Evolutionary conservation across 306 rosid genomes (phyloP), one percentile per base, ranked within the genome.

Genomic region (Vigna radiata): DNA sequence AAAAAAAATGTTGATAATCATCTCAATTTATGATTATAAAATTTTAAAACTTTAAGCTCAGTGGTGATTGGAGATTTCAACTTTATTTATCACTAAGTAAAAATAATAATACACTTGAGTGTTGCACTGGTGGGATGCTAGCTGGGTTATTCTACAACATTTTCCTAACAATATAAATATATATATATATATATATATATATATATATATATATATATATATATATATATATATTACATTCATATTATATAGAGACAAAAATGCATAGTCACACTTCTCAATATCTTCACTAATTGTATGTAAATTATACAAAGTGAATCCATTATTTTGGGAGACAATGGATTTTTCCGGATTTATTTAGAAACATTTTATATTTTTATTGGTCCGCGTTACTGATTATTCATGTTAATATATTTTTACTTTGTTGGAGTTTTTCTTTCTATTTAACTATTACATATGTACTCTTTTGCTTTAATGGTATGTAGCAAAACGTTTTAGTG

Each of bases 81-180:
- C 67, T 55, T 55, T 72, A 39, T 39, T 25, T 41, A 73, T 73
- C 59, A 73, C 78, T 59, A 47, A 13, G 15, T 59, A 6, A 44
- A 29, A 27, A 12, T 59, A 44, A 56, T 23, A 59, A 44, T 58
- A n/a, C 62, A 73, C 33, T 15, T 33, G 14, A 27, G 23, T 74
- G 69, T 73, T 73, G 63, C 68, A 43, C n/a, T 19, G 16, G 48
- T 60, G 59, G 58, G 54, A 73, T 56, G 53, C 77, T 8, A 9
- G 17, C 43, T 43, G 27, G 60, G 47, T 43, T 73, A 73, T 21
- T 41, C 12, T 2, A 19, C 29, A 23, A 41, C 68, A 73, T 73
- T 73, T 56, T 56, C 25, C 17, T 8, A 19, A 13, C 53, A 72
- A 36, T 8, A 39, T 39, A 39, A 6, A 39, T 39, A 39, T 39